phyloP scores from a whole-genome alignment of 2,329 filamentous ascomycete species.

The Sporothrix pseudoabietina region DNA sequence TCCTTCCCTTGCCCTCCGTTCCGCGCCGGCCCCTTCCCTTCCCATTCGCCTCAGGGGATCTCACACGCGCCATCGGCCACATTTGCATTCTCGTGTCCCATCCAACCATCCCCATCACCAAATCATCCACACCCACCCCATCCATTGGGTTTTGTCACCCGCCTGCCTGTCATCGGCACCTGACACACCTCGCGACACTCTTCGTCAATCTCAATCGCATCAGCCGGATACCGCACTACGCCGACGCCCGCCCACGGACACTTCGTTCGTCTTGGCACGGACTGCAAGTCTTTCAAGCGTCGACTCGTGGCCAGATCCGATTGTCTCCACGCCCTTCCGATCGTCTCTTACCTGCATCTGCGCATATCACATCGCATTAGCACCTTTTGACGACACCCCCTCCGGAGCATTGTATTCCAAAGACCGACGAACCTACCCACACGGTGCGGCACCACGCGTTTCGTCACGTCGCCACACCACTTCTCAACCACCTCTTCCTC shows the following conservation, averaged over 20 bases:
- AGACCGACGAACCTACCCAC: not conserved
- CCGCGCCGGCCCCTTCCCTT: constrained; percentile 1
- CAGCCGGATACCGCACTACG: not conserved
- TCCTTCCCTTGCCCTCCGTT: not conserved
- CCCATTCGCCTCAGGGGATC: not conserved
- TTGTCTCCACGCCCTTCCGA: not conserved
- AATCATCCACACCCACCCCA: constrained; percentile 6
- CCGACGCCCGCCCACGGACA: not conserved
- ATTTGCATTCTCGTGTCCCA: not conserved
- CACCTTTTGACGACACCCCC: constrained; percentile 6
- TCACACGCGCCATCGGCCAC: constrained; percentile 4
- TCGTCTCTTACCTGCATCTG: not conserved
- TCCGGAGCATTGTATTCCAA: not conserved
- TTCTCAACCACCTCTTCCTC: not conserved
- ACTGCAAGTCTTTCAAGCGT: not conserved
- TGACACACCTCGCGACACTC: not conserved
- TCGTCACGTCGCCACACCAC: not conserved
- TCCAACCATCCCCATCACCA: constrained; percentile 3
- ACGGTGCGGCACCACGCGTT: not conserved
- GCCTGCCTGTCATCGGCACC: constrained; percentile 3
- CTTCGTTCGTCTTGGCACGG: not conserved
- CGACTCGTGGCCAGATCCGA: not conserved
- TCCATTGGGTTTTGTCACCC: not conserved
- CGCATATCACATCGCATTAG: constrained; percentile 20
- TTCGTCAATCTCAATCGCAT: not conserved